Conservation (phyloP, 2,329 filamentous ascomycete genomes). For the Trichophyton rubrum region DNA sequence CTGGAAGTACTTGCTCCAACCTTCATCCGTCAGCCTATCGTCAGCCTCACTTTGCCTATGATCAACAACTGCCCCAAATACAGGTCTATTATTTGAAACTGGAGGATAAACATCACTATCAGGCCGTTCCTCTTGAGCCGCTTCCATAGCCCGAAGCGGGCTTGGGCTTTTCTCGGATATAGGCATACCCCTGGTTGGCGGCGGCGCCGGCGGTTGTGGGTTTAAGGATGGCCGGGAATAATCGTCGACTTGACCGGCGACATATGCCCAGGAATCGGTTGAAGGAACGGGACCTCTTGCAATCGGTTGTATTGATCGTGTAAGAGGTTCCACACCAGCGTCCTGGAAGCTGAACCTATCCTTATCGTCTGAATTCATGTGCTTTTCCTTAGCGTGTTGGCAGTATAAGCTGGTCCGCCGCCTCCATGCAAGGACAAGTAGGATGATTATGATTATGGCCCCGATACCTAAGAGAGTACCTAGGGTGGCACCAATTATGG, state of each 20-base stretch:
- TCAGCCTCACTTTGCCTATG: slow-evolving; percentile 8
- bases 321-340: slow-evolving; percentile 33
- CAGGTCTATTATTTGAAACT: slow-evolving; percentile 14
- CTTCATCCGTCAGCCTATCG: slow-evolving; percentile 35
- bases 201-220: background rate
- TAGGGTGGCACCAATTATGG: slow-evolving; percentile 68
- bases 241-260: slow-evolving; percentile 24
- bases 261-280: slow-evolving; percentile 28
- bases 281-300: slow-evolving; percentile 32
- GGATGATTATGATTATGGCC: slow-evolving; percentile 55
- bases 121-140: slow-evolving; percentile 10
- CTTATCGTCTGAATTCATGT: slow-evolving; percentile 41
- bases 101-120: slow-evolving; percentile 13
- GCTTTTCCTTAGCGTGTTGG: slow-evolving; percentile 36
- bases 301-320: slow-evolving; percentile 34
- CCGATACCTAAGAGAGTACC: slow-evolving; percentile 68
- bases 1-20: slow-evolving; percentile 39
- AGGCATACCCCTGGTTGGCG: background rate
- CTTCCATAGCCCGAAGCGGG: slow-evolving; percentile 11
- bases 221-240: background rate
- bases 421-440: slow-evolving; percentile 41
- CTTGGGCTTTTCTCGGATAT: slow-evolving; percentile 8
- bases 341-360: slow-evolving; percentile 41
- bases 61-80: slow-evolving; percentile 14
- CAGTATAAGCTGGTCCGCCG: slow-evolving; percentile 9